A percentile compares a stretch with the other conserved stretches of the same genome.
These are phyloP conservation scores for Phytophthora uliginosa DNA, from an alignment of 352 stramenopile species.

Conservation along the genomic window DNA sequence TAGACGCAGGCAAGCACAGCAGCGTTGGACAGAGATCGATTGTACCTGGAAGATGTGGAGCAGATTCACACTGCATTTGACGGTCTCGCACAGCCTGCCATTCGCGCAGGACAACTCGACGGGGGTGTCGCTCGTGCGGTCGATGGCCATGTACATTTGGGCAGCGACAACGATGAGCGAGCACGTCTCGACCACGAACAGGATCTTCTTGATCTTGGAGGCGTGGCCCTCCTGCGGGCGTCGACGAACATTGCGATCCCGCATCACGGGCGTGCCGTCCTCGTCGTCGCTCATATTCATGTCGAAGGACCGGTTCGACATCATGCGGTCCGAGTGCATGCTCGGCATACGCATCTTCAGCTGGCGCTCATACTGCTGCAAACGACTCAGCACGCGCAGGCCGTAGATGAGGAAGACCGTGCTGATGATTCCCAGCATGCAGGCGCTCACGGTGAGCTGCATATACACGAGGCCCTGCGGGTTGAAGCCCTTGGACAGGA, in stretches of 20 bases:
- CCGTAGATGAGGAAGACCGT: slow-evolving; percentile 55
- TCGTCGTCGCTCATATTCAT: slow-evolving; percentile 54
- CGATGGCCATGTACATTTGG: slow-evolving; percentile 65
- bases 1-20: slow-evolving; percentile 6
- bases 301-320: slow-evolving; percentile 48
- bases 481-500: slow-evolving; percentile 57
- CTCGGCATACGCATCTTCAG: slow-evolving; percentile 48
- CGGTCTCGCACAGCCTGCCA: slow-evolving; percentile 54
- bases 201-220: slow-evolving; percentile 57
- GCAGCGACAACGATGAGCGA: slow-evolving; percentile 47
- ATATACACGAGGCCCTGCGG: slow-evolving; percentile 47
- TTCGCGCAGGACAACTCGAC: slow-evolving; percentile 75
- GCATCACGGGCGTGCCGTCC: slow-evolving; percentile 31
- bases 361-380: slow-evolving; percentile 51
- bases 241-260: slow-evolving; percentile 21
- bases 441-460: slow-evolving; percentile 50
- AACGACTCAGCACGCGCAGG: slow-evolving; percentile 43
- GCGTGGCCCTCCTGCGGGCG: slow-evolving; percentile 43
- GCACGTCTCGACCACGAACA: slow-evolving; percentile 47
- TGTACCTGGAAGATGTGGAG: slow-evolving; percentile 64
- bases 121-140: slow-evolving; percentile 35
- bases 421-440: slow-evolving; percentile 57
- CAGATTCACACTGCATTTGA: slow-evolving; percentile 50
- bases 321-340: slow-evolving; percentile 43
- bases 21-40: background rate